Evolutionary conservation across 352 stramenopile species (phyloP).

Genomic region (Phytophthora macrochlamydospora): DNA sequence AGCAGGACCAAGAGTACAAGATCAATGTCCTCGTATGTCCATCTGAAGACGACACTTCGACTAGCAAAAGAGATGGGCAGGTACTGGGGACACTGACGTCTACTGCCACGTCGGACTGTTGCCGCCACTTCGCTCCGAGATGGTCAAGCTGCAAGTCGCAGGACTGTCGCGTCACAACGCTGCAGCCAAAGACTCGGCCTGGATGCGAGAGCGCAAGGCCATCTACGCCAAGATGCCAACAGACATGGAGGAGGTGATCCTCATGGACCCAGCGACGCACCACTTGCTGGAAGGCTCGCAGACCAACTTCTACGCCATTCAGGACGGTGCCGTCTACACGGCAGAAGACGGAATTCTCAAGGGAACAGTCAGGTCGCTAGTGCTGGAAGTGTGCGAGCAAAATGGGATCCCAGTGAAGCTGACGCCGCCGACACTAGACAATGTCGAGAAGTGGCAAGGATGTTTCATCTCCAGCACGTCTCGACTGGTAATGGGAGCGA

Average conservation of each 20-base stretch:
- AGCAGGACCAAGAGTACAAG: slow-evolving; percentile 79
- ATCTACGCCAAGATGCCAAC: slow-evolving; percentile 74
- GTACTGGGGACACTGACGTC: slow-evolving; percentile 49
- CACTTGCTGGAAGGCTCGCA: slow-evolving; percentile 78
- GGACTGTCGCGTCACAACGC: slow-evolving; percentile 76
- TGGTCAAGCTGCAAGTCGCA: slow-evolving; percentile 76
- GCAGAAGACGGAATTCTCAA: slow-evolving; percentile 78
- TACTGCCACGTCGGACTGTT: slow-evolving; percentile 81
- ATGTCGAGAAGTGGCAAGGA: slow-evolving; percentile 66
- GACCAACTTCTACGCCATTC: slow-evolving; percentile 84
- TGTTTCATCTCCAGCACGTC: slow-evolving; percentile 89
- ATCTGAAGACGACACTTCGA: slow-evolving; percentile 17
- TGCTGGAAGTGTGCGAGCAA: slow-evolving; percentile 68
- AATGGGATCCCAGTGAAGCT: slow-evolving; percentile 62
- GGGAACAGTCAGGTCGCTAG: slow-evolving; percentile 73
- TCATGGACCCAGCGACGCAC: slow-evolving; percentile 73
- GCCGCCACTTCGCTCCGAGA: slow-evolving; percentile 52
- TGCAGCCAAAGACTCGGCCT: slow-evolving; percentile 74
- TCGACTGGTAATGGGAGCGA: slow-evolving; percentile 68
- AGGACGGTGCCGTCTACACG: slow-evolving; percentile 59
- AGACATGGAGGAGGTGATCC: slow-evolving; percentile 82
- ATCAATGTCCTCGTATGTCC: slow-evolving; percentile 79
- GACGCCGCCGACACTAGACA: slow-evolving; percentile 52
- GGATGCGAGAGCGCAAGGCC: slow-evolving; percentile 73
- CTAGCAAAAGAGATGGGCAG: slow-evolving; percentile 8